Base-by-base conservation (phyloP, 306 rosid species). In the Neltuma alba region DNA sequence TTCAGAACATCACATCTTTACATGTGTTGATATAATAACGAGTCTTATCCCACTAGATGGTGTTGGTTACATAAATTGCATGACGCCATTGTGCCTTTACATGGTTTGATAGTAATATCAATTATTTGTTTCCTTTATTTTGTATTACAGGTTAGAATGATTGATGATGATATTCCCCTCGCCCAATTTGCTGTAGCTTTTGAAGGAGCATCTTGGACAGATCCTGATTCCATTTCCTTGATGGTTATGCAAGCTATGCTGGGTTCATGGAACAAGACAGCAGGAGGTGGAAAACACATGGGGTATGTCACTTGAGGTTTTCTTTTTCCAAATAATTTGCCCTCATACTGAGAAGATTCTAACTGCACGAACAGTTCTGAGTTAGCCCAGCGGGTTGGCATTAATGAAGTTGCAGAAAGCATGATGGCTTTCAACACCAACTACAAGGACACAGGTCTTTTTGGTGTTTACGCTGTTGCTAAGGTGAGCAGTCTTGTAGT, bases 161-260 rank as follows among this genome's bases (percentile, higher is more conserved):
- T 95, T 41, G 96, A 95, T 89, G 97, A 84, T 75, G 97, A 92
- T 64, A 75, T 95, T 83, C 98, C 98, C 45, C 77, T 90, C 68
- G 98, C 98, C 21, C 97, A 95, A 89, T 92, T 95, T 74, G 96
- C 94, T 1, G 88, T 96, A 75, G 99, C 99, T 84, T 96, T 93
- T 81, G 89, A 82, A 68, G 99, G 99, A 58, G 98, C 99, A 58
- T 81, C 97, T 27, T 96, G 99, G 99, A 93, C 94, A 62, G 99
- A 96, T 83, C 99, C 99, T 30, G 98, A 96, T 81, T 96, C 98
- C 63, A 86, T 93, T 83, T 77, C 98, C 54, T 84, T 96, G 70
- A 96, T 93, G 99, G 99, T 96, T 81, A 96, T 96, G 97, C 99
- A 96, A 41, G 94, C 99, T 37, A 89, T 96, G 98, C 60, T 96